Percentiles rank a stretch among this genome's conserved stretches.
phyloP scores from a whole-genome alignment of 805 yeast species.

The Lipomyces spencermartinsiae region DNA sequence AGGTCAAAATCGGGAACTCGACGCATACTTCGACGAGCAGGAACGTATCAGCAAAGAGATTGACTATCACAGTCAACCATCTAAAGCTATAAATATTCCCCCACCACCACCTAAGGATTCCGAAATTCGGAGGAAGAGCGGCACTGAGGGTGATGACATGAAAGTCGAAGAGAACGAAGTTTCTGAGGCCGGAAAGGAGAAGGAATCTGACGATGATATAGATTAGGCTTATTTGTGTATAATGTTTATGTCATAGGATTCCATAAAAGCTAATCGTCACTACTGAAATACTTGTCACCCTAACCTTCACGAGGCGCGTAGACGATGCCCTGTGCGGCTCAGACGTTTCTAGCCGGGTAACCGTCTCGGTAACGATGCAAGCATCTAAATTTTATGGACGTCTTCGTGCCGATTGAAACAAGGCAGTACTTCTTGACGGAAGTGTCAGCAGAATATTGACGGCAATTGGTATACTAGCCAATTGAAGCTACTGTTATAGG shows the following conservation, averaged over 20 bases:
- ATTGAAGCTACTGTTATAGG: neutral
- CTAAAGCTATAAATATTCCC: neutral
- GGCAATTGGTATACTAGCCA: neutral
- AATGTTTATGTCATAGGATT: neutral
- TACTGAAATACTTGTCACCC: neutral
- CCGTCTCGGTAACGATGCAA: no score
- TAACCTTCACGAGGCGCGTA: neutral
- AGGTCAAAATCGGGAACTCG: slow-evolving; percentile 16
- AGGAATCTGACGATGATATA: slow-evolving; percentile 10
- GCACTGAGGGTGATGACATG: slow-evolving; percentile 9
- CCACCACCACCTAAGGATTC: slow-evolving; percentile 39
- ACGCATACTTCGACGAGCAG: slow-evolving; percentile 36
- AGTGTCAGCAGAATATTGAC: neutral
- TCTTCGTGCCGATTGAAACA: neutral
- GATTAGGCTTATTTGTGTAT: slow-evolving; percentile 1
- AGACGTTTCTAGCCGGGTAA: no score
- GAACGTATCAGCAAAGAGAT: slow-evolving; percentile 30
- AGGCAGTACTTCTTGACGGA: no score
- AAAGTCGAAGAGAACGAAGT: slow-evolving; percentile 1
- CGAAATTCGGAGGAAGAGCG: slow-evolving; percentile 26
- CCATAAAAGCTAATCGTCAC: no score
- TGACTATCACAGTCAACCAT: slow-evolving; percentile 7
- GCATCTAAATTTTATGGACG: no score
- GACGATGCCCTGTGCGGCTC: no score
- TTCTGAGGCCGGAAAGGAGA: slow-evolving; percentile 1